A percentile compares a stretch with the other conserved stretches of the same genome.
These are phyloP conservation scores for Extremus antarcticus DNA, from an alignment of 495 filamentous ascomycete species.

Conservation along the genomic window DNA sequence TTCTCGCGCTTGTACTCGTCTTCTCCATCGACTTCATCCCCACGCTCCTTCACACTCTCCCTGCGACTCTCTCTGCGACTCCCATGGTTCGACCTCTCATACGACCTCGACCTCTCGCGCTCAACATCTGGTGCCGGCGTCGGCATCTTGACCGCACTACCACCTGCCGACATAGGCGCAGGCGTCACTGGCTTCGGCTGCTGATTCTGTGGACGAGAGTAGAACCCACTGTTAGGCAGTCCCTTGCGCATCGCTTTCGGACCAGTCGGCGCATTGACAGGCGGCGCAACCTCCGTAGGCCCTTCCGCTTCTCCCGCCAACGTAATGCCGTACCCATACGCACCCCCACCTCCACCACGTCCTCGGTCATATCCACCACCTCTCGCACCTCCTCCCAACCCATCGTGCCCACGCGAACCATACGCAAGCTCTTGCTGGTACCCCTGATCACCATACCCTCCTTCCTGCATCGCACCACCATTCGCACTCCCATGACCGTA, in stretches of 20 bases:
- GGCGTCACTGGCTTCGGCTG: slow-evolving; percentile 1
- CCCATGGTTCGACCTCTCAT: background rate
- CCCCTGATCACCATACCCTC: slow-evolving; percentile 12
- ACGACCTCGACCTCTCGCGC: background rate
- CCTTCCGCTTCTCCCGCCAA: slow-evolving; percentile 6
- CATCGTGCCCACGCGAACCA: slow-evolving; percentile 41
- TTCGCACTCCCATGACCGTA: slow-evolving; percentile 1
- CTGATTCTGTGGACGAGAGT: slow-evolving; percentile 18
- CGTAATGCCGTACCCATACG: slow-evolving; percentile 13
- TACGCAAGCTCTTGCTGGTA: slow-evolving; percentile 30
- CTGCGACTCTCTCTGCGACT: slow-evolving; percentile 41
- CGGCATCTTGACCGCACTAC: slow-evolving; percentile 3
- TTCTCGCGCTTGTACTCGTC: slow-evolving; percentile 45
- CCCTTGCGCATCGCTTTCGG: slow-evolving; percentile 90
- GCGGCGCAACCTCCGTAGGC: slow-evolving; percentile 7
- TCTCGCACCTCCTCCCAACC: too few species aligned
- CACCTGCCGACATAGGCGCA: slow-evolving; percentile 2
- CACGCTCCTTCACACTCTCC: slow-evolving; percentile 43
- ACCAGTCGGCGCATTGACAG: slow-evolving; percentile 60
- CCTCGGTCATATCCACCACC: slow-evolving; percentile 16
- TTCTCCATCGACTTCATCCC: slow-evolving; percentile 10
- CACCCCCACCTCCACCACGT: slow-evolving; percentile 24
- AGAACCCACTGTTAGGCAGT: slow-evolving; percentile 47
- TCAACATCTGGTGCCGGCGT: slow-evolving; percentile 6
- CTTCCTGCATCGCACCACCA: background rate